These are phyloP conservation scores for Nematocida major DNA, from an alignment of 371 early-diverging fungal genomes.

Conservation along the genomic window DNA sequence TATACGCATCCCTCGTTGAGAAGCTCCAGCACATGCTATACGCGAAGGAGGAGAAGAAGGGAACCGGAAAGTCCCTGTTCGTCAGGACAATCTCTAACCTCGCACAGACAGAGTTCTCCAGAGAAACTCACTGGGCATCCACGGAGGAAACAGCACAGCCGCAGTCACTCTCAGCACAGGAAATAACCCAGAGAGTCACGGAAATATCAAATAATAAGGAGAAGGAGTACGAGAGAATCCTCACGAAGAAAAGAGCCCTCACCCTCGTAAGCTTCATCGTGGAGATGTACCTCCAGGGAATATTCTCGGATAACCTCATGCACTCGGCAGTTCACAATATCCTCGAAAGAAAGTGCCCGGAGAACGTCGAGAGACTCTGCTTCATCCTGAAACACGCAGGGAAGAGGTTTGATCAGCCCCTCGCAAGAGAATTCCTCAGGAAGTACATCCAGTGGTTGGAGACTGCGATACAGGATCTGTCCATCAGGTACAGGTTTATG, in stretches of 20 bases:
- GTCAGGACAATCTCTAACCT: neutral
- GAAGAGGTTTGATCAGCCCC: neutral
- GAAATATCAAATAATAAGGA: constrained; percentile 47
- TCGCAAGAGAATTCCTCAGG: neutral
- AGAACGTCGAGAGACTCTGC: constrained; percentile 39
- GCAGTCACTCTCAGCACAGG: neutral
- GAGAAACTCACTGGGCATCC: neutral
- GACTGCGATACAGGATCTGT: neutral
- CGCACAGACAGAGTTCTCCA: neutral
- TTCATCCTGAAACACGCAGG: constrained; percentile 40
- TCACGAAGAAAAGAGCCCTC: constrained; percentile 30
- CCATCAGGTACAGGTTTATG: constrained; percentile 30
- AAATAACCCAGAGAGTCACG: constrained; percentile 29
- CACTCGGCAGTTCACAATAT: neutral
- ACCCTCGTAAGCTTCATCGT: neutral
- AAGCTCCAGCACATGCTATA: neutral
- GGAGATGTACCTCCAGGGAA: constrained; percentile 4
- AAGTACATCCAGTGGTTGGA: constrained; percentile 40
- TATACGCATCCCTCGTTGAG: constrained; percentile 29
- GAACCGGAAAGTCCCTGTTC: neutral
- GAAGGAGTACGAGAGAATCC: constrained; percentile 29
- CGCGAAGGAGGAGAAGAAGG: neutral
- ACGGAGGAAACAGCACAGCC: neutral
- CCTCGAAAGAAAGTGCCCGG: neutral
- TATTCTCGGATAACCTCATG: constrained; percentile 9